Evolutionary conservation across 208 protist genomes (phyloP).

Genomic region (Trypanosoma conorhini): DNA sequence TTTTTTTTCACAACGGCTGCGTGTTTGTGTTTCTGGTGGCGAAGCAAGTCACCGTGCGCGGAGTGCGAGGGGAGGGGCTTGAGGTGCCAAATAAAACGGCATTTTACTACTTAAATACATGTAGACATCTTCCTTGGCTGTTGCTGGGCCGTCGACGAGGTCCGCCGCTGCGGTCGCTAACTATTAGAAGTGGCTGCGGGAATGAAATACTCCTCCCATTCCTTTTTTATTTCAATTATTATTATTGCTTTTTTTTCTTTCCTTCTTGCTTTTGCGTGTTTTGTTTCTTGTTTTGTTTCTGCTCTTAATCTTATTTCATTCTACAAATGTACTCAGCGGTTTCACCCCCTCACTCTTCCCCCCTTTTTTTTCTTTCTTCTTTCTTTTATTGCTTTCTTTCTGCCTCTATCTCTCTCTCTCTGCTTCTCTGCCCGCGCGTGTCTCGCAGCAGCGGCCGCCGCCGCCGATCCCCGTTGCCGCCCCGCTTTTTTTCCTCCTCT

Average conservation of each 20-base stretch:
- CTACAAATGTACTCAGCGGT: neutral
- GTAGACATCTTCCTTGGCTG: too few species aligned
- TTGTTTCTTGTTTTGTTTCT: neutral
- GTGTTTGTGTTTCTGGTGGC: neutral
- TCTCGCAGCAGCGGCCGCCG: too few species aligned
- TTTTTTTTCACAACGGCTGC: neutral
- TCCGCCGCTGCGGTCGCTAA: too few species aligned
- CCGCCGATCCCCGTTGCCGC: too few species aligned
- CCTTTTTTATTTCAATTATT: slow-evolving; percentile 3
- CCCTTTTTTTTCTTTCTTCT: slow-evolving; percentile 5
- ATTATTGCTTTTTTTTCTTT: slow-evolving; percentile 15
- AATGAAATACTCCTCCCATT: slow-evolving; percentile 10
- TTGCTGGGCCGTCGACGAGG: too few species aligned
- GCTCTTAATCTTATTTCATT: neutral
- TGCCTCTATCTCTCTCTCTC: neutral
- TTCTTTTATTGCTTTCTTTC: neutral
- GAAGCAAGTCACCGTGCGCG: neutral
- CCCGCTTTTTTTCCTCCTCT: too few species aligned
- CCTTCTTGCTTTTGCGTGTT: slow-evolving; percentile 6
- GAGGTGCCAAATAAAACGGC: too few species aligned
- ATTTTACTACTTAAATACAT: too few species aligned
- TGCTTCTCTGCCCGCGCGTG: neutral
- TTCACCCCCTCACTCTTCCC: slow-evolving; percentile 10
- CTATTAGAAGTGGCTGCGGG: neutral
- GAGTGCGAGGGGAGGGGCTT: neutral